Evolutionary conservation across 345 rosid genomes (phyloP), one percentile per base, ranked within the genome.

Genomic region (Xanthoceras sorbifolium): DNA sequence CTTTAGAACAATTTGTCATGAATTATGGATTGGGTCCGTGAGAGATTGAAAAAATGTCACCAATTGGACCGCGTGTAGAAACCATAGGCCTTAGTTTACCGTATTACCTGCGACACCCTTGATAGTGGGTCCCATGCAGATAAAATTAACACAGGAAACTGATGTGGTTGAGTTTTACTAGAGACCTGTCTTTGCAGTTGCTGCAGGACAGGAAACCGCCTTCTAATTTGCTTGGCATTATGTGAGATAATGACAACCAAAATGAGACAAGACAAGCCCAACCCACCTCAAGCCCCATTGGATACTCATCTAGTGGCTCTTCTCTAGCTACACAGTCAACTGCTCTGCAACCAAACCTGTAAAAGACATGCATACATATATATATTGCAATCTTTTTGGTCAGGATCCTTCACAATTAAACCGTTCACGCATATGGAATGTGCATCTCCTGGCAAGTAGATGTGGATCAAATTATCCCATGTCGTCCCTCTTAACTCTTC

Each of bases 361-460:
- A 48, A 3, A 36, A 7, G 1, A 48, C 54, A 48, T 48, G 55
- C 7, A 6, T 1, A 54, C 1, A 48, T 2, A 36, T 3, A 28
- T 48, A 63, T n/a, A 25, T 72, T 70, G 4, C 61, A 8, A 20
- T 69, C 23, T 9, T 32, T 59, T 40, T 3, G 20, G 10, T 62
- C n/a, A 31, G 44, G 62, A 54, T 42, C 74, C 59, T 61, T 28
- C 31, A 74, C 72, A 82, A 42, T 84, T 76, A 81, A 61, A 65
- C 80, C 77, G 59, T 20, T 87, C 85, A 81, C 81, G 81, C 71
- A 72, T n/a, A n/a, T 69, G 81, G 81, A 79, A 73, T 81, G 82
- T 86, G 87, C 59, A 34, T 72, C 38, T n/a, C 40, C 60, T 74
- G 79, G 71, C 71, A 23, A 40, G 26, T 54, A n/a, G 23, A 77